Evolutionary conservation across 2,329 filamentous ascomycete species (phyloP), one percentile per base, ranked within the genome.

Genomic region (Aspergillus sp.): DNA sequence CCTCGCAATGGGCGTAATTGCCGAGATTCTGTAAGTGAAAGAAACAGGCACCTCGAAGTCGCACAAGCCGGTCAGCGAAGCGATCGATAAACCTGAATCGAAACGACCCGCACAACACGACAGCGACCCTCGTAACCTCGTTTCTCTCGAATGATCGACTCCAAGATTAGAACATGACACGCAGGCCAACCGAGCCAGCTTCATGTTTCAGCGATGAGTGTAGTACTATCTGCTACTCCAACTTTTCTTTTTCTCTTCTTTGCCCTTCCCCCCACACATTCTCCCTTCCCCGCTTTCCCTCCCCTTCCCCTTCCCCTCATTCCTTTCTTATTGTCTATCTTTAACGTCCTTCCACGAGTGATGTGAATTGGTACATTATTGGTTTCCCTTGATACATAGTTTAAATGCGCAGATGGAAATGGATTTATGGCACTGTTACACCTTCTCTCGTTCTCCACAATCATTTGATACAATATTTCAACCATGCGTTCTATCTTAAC

Each of bases 1-100:
- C 27, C 58, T 73, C 30, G 60, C 73, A 51, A 41, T 73, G 42
- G 66, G 69, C 36, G 60, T 73, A 13, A 63, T 69, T 8, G 70
- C 70, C 10, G 52, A 72, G n/a, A 60, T 63, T 8, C 58, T 73
- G 42, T 74, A 59, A 65, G 53, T 32, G 53, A 30, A 27, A 50
- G n/a, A 30, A 30, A 19, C 47, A 50, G 47, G 47, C 17, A 25
- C 15, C 2, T 27, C 44, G 44, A 48, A 13, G 44, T 49, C 25
- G 25, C 23, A 49, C 44, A 8, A 49, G 8, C 44, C 44, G 23
- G 44, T 49, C 44, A 25, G 47, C 23, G 47, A 50, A 27, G 25
- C 47, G 47, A 50, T 50, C 44, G 23, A 49, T 49, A 7, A 49
- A 50, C 15, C 44, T 21, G 44, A 49, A 49, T 49, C 21, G 23